phyloP scores from a whole-genome alignment of 2,329 filamentous ascomycete genomes.

The Curvularia eragrostidis region DNA sequence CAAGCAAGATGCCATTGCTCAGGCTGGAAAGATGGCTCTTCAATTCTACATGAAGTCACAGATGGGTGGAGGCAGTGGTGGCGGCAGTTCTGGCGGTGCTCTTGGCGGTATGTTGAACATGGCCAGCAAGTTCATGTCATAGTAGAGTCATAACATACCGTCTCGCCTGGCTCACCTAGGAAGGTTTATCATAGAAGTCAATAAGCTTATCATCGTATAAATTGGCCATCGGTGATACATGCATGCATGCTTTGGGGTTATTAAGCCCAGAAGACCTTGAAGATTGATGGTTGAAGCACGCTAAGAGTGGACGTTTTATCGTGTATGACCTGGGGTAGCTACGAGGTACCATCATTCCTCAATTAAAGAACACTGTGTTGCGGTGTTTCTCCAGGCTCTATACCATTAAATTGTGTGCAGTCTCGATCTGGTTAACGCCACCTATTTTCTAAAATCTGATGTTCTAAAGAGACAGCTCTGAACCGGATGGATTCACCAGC shows the following conservation, averaged over 20 bases:
- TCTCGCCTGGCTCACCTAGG: background rate
- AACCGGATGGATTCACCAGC: background rate
- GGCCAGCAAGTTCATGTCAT: slow-evolving; percentile 66
- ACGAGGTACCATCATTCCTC: background rate
- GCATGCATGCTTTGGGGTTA: no score
- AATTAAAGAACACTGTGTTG: background rate
- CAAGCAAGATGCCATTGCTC: slow-evolving; percentile 81
- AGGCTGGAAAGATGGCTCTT: slow-evolving; percentile 83
- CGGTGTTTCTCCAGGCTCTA: background rate
- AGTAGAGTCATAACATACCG: background rate
- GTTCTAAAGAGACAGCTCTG: background rate
- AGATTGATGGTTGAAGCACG: background rate
- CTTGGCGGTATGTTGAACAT: slow-evolving; percentile 62
- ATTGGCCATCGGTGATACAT: no score
- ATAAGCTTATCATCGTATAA: background rate
- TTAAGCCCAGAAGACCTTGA: no score
- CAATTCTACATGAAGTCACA: slow-evolving; percentile 91
- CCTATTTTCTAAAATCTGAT: background rate
- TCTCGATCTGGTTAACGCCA: background rate
- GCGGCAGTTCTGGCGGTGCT: slow-evolving; percentile 50
- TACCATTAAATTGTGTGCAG: background rate
- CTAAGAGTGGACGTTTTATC: background rate
- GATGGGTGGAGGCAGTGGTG: slow-evolving; percentile 55
- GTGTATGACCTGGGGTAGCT: background rate
- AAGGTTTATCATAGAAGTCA: background rate